Percentiles rank a stretch among this genome's conserved stretches.
Evolutionary conservation across 169 alveolate genomes (phyloP).

Genomic region (Babesia divergens): DNA sequence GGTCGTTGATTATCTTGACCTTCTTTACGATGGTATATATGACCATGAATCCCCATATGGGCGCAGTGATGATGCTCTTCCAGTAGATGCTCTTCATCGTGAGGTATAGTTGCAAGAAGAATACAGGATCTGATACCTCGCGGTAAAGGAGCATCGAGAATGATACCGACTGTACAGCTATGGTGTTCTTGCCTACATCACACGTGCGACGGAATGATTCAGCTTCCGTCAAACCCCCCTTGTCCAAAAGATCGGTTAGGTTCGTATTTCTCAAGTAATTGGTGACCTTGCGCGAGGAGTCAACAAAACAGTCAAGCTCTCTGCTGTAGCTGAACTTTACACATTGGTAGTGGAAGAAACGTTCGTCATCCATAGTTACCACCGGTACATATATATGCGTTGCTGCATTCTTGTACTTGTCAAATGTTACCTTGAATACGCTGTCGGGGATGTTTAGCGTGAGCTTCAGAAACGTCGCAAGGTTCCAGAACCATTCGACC

Average conservation of each 20-base stretch:
- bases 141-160: constrained; percentile 68
- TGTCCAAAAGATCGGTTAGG: constrained; percentile 66
- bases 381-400: constrained; percentile 38
- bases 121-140: constrained; percentile 72
- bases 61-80: constrained; percentile 74
- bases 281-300: constrained; percentile 60
- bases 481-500: constrained; percentile 35
- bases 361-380: constrained; percentile 1
- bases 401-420: constrained; percentile 56
- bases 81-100: constrained; percentile 72
- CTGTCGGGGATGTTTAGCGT: constrained; percentile 57
- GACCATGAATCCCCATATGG: constrained; percentile 72
- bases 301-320: constrained; percentile 62
- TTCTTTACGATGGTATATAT: constrained; percentile 66
- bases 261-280: constrained; percentile 62
- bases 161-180: constrained; percentile 56
- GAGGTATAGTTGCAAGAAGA: constrained; percentile 73
- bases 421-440: constrained; percentile 45
- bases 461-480: constrained; percentile 41
- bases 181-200: constrained; percentile 68
- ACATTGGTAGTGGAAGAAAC: constrained; percentile 59
- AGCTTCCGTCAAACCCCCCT: constrained; percentile 74
- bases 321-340: constrained; percentile 69
- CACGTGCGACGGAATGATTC: constrained; percentile 65
- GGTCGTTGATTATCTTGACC: constrained; percentile 70